Base-by-base conservation (phyloP, 73 alveolate species). In the Paramecium primaurelia region DNA sequence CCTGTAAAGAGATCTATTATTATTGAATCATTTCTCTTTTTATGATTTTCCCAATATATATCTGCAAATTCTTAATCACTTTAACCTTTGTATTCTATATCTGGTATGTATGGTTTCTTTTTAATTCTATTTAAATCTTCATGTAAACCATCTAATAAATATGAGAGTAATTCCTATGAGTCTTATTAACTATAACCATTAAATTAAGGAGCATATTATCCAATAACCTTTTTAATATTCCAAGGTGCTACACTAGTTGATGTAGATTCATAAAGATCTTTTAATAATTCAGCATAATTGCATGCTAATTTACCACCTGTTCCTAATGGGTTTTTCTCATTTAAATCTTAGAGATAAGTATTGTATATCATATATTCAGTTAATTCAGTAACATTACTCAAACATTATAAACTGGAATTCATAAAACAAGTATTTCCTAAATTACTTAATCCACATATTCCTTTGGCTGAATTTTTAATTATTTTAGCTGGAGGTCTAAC, bases 381-480 rank as follows among this genome's bases (percentile, higher is more conserved):
- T 51, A 98, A 89, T 90, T 96, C 99, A 42, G 73, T 59, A 2
- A 97, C 96, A 90, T 97, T 94, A 69, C 97, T 91, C 38, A 98
- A 77, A 58, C 99, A 98, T 92, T 98, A 96, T 9, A 98, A 95
- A 36, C 99, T 96, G 1, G 99, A 95, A 88, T 98, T 96, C 99
- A 98, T 98, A 93, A 97, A 98, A 93, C 99, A 98, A 28, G 99
- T 98, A 95, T 97, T 98, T 20, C 99, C 99, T 85, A 98, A 94
- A 89, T 98, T 98, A 20, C 94, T 59, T 26, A 98, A 93, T 10
- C 99, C 99, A 91, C 96, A 90, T 22, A 96, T 85, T 37, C 99
- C 99, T 49, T 80, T 34, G 18, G 58, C 34, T 6, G 86, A 68
- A 45, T 51, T 58, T n/a, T 40, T 88, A 8, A 34, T 22, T 6